A percentile compares a stretch with the other conserved stretches of the same genome.
Evolutionary conservation across 805 yeast species (phyloP).

Genomic region (Diddensiella santjacobensis): DNA sequence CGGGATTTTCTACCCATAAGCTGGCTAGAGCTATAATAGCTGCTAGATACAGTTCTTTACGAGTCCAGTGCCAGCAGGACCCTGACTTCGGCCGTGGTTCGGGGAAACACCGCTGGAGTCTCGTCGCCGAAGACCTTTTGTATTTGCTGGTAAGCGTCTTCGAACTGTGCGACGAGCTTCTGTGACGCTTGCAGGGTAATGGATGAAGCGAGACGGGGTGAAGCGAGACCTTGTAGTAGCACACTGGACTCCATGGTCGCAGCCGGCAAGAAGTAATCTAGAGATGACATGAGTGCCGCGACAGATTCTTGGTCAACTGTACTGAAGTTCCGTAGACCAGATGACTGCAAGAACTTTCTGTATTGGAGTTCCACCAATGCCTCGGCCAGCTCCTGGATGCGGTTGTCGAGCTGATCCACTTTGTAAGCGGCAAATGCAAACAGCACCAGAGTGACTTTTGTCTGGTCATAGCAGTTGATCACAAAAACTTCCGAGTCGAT

Average conservation of each 20-base stretch:
- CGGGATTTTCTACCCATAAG: no score
- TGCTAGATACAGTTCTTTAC: background rate
- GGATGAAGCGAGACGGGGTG: conserved; percentile 33
- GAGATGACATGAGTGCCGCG: conserved; percentile 19
- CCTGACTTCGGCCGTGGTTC: conserved; percentile 29
- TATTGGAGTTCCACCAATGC: conserved; percentile 29
- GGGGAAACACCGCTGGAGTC: conserved; percentile 25
- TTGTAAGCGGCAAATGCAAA: conserved; percentile 31
- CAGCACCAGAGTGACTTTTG: conserved; percentile 29
- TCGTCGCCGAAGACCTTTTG: conserved; percentile 26
- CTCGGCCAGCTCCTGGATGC: conserved; percentile 27
- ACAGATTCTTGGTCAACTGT: conserved; percentile 12
- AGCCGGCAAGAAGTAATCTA: conserved; percentile 36
- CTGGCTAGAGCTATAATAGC: background rate
- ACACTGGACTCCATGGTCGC: conserved; percentile 32
- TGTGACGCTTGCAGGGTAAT: conserved; percentile 31
- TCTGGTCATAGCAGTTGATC: conserved; percentile 37
- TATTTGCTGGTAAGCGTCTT: conserved; percentile 28
- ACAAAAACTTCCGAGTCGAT: conserved; percentile 33
- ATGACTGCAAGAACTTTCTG: conserved; percentile 19
- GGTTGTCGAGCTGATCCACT: conserved; percentile 28
- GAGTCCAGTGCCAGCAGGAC: conserved; percentile 26
- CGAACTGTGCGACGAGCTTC: conserved; percentile 32
- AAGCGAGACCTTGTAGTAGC: conserved; percentile 29
- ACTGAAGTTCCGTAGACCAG: conserved; percentile 20